Conservation (phyloP, 2,329 filamentous ascomycete genomes). For the Fusarium continuum region DNA sequence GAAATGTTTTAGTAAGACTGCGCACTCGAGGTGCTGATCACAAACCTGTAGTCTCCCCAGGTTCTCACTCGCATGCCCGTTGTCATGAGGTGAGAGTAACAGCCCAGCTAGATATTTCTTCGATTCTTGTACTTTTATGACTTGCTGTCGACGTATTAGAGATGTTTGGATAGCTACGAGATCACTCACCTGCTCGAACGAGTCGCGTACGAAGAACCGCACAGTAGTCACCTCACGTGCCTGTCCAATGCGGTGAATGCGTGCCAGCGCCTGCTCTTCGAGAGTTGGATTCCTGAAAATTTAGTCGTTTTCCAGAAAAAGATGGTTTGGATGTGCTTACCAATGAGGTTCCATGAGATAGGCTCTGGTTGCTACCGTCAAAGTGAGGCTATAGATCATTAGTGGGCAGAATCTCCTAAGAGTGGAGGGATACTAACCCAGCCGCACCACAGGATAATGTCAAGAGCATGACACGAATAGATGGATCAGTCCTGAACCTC, state of each 20-base stretch:
- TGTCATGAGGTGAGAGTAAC: constrained; percentile 3
- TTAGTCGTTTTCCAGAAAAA: not conserved
- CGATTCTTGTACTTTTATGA: constrained; percentile 29
- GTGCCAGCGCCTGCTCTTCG: constrained; percentile 55
- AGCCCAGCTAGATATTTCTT: constrained; percentile 13
- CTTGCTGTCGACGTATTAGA: not conserved
- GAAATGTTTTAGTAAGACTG: not conserved
- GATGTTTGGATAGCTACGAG: accelerated
- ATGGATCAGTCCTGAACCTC: constrained; percentile 51
- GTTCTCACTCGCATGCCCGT: not conserved
- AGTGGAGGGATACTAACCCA: constrained; percentile 50
- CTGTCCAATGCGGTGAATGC: constrained; percentile 51
- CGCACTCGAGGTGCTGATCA: accelerated
- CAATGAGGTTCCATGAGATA: constrained; percentile 63
- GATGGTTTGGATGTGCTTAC: constrained; percentile 32
- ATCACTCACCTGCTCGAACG: constrained; percentile 49
- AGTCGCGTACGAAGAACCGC: constrained; percentile 50
- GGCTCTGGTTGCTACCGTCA: constrained; percentile 57
- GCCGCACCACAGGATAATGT: constrained; percentile 62
- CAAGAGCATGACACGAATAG: constrained; percentile 55
- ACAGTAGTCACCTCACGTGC: constrained; percentile 49
- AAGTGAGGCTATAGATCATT: constrained; percentile 50
- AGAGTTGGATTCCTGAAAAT: constrained; percentile 52
- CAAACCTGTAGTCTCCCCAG: constrained; percentile 2
- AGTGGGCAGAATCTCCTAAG: not conserved